Percentiles rank a stretch among this genome's conserved stretches.
Evolutionary conservation across 768 basidiomycete species (phyloP).

Genomic region (Pleurotus tuoliensis): DNA sequence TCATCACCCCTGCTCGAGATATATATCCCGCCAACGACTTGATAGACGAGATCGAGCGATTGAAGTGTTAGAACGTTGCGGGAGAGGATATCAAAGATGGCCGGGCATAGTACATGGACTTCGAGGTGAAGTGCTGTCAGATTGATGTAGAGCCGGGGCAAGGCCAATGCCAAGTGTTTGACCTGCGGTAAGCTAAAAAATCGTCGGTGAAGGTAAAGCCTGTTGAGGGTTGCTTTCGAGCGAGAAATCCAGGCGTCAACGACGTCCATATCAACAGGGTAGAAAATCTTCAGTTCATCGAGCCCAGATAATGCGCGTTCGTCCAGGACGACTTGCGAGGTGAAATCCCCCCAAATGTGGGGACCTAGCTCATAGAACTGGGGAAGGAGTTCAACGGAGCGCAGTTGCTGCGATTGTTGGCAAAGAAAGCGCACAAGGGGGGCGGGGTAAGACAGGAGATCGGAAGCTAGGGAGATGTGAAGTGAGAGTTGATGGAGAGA

Average conservation of each 20-base stretch:
- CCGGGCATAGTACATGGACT: not conserved
- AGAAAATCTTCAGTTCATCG: not conserved
- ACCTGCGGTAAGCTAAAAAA: not conserved
- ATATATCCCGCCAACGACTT: not conserved
- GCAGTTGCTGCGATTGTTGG: not conserved
- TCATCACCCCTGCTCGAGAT: not conserved
- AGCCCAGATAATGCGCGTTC: not conserved
- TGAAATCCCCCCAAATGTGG: not conserved
- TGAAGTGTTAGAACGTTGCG: not conserved
- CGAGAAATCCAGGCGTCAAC: not conserved
- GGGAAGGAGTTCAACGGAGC: not conserved
- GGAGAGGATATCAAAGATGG: not conserved
- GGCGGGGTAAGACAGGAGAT: constrained; percentile 21
- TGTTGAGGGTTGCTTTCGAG: not conserved
- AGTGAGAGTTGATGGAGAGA: constrained; percentile 20
- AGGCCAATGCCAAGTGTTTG: not conserved
- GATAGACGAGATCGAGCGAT: not conserved
- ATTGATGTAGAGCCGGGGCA: not conserved
- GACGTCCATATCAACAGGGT: not conserved
- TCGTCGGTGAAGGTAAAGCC: not conserved
- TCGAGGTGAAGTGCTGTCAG: not conserved
- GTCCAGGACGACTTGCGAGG: not conserved
- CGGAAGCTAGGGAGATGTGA: constrained; percentile 17
- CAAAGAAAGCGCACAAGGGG: constrained; percentile 18
- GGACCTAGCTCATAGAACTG: not conserved